Base-by-base conservation (phyloP, 2,329 filamentous ascomycete species). In the Aspergillus sp. region DNA sequence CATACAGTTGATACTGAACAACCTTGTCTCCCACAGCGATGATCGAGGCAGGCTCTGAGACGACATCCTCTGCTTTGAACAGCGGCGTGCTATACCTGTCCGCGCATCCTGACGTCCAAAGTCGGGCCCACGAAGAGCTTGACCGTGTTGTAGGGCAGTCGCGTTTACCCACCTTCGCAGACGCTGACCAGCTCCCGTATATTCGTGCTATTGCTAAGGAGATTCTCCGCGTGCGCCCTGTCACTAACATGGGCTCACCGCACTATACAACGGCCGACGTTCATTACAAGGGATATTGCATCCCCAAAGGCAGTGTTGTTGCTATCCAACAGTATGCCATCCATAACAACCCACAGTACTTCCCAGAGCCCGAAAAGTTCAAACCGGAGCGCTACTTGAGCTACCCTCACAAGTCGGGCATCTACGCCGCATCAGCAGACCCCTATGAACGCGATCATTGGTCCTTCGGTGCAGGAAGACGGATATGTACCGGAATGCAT, bases 401-500 rank as follows among this genome's bases (percentile, higher is more conserved):
- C n/a, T n/a, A n/a, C n/a, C n/a, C n/a, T n/a, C n/a, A n/a, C n/a
- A n/a, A n/a, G n/a, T n/a, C n/a, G n/a, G n/a, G n/a, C n/a, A n/a
- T n/a, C n/a, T n/a, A n/a, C n/a, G 57, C 58, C 4, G 49, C 47
- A 0, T 63, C 70, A 13, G 47, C 66, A 0, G 67, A 73, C 41
- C 58, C 62, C 0, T 58, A 61, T 1, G 67, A 76, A 52, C 67
- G 76, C 10, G 77, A 79, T 38, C 70, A 75, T 7, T 80, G 77
- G 56, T 70, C 68, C 0, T 82, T 79, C 42, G 78, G 79, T 19
- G 74, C 73, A 7, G 78, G 79, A 2, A 67, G 78, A 5, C 68
- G 79, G 26, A 70, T 81, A 34, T 83, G 80, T 56, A 78, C 75
- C 3, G 80, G 79, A 0, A 75, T 78, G 28, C 74, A 79, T 42